Base-by-base conservation (phyloP, 139 green algal species). In the Tetradesmus lagerheimii region DNA sequence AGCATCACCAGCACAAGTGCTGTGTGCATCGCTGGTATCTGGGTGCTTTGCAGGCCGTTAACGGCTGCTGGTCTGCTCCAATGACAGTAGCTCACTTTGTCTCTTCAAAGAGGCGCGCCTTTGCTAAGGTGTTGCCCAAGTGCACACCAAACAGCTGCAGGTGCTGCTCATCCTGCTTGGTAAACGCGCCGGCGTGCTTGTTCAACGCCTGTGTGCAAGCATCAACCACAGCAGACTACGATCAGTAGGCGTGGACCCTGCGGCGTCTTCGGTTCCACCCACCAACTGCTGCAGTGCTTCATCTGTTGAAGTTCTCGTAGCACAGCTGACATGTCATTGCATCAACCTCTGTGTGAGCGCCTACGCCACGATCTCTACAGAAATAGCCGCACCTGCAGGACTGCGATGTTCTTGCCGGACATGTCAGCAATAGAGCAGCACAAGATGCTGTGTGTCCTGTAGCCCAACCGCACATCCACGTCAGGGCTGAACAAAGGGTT, bases 101-200 rank as follows among this genome's bases (percentile, higher is more conserved):
- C 9, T 91, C 91, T 53, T 94, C 93, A 78, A 94, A 92, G 35
- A 96, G 91, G 76, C 92, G 91, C 6, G 91, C 92, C 75, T 96
- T 96, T 75, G 89, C 90, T 11, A 96, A 89, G 18, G 92, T 93
- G 84, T 96, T 96, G 34, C 95, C 95, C 31, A 97, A 80, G 81
- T 97, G 94, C 37, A 95, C 92, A 79, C 91, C 88, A 81, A 97
- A 94, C n/a, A 96, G 92, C 53, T 91, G 82, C 62, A 97, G 89
- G 62, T 91, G 89, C 34, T 91, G 90, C 83, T 97, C 95, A 62
- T 97, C 95, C 4, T 83, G 71, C 15, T 50, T 66, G 2, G 89
- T 96, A 87, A 97, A 97, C 31, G 80, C 31, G 12, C 88, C 92
- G 18, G 62, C 53, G 14, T 87, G 90, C 89, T 97, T 97, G 92